Conservation (phyloP, 2,329 filamentous ascomycete genomes). For the Colletotrichum siamense region DNA sequence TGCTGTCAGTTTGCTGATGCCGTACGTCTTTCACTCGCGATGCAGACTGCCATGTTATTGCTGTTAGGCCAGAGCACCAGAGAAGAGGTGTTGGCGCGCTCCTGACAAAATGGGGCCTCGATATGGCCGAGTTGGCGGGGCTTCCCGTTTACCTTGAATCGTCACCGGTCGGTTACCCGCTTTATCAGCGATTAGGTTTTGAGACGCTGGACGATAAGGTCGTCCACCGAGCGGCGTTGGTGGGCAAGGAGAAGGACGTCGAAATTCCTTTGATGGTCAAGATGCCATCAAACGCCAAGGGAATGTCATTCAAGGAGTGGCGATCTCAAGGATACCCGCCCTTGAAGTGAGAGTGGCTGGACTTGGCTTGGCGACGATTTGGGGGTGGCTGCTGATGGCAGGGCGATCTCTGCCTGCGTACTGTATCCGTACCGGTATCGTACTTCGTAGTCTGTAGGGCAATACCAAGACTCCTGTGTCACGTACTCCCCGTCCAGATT, state of each 20-base stretch:
- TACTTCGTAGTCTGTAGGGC: neutral
- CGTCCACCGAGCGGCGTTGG: constrained; percentile 39
- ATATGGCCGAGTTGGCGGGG: constrained; percentile 36
- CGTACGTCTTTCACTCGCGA: neutral
- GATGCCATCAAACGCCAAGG: constrained; percentile 39
- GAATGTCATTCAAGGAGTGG: constrained; percentile 40
- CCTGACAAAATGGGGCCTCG: constrained; percentile 44
- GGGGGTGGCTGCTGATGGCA: neutral
- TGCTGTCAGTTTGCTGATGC: constrained; percentile 6
- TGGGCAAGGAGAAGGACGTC: constrained; percentile 40
- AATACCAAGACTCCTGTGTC: neutral
- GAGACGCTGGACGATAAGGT: constrained; percentile 41
- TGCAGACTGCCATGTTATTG: constrained; percentile 46
- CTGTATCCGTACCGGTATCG: neutral
- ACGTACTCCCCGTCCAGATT: neutral
- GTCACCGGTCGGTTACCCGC: constrained; percentile 40
- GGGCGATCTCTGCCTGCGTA: neutral
- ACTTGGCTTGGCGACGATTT: neutral
- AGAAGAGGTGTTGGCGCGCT: constrained; percentile 46
- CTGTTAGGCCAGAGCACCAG: constrained; percentile 47
- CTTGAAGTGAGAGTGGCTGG: constrained; percentile 2
- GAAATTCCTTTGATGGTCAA: constrained; percentile 47
- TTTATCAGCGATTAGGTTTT: constrained; percentile 54
- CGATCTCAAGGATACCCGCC: constrained; percentile 20
- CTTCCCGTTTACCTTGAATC: constrained; percentile 54